These are phyloP conservation scores for Chenopodium formosanum DNA, from an alignment of 148 eudicot genomes.

Conservation along the genomic window DNA sequence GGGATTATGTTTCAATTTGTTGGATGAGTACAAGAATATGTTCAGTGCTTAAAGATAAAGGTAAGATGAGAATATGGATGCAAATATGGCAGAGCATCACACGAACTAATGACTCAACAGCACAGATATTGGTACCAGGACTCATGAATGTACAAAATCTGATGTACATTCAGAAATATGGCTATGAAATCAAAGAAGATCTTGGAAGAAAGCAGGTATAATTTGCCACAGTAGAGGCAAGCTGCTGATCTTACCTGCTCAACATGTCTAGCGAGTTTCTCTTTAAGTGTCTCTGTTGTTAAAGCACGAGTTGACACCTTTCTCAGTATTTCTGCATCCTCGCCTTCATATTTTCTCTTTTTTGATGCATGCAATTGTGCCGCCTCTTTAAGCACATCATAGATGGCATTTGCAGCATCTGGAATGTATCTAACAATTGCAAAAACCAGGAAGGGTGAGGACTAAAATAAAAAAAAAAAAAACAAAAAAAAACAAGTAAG, in stretches of 20 bases:
- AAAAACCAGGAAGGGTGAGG: conserved; percentile 1
- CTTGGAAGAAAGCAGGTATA: background rate
- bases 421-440: conserved; percentile 72
- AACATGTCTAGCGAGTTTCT: conserved; percentile 92
- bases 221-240: background rate
- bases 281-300: conserved; percentile 57
- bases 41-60: background rate
- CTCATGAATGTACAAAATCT: background rate
- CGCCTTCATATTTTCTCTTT: conserved; percentile 53
- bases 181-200: background rate
- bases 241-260: conserved; percentile 58
- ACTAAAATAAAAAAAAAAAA: too few relatives aligned
- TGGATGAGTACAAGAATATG: background rate
- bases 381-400: conserved; percentile 66
- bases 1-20: background rate
- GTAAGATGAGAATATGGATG: background rate
- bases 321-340: conserved; percentile 73
- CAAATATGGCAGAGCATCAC: background rate
- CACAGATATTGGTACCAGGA: background rate
- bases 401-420: conserved; percentile 76
- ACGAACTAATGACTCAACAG: background rate
- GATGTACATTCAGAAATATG: background rate
- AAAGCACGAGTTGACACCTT: conserved; percentile 57
- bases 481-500: background rate
- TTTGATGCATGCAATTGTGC: conserved; percentile 56